phyloP scores from a whole-genome alignment of 75 land plant genomes.

The Picea glauca region DNA sequence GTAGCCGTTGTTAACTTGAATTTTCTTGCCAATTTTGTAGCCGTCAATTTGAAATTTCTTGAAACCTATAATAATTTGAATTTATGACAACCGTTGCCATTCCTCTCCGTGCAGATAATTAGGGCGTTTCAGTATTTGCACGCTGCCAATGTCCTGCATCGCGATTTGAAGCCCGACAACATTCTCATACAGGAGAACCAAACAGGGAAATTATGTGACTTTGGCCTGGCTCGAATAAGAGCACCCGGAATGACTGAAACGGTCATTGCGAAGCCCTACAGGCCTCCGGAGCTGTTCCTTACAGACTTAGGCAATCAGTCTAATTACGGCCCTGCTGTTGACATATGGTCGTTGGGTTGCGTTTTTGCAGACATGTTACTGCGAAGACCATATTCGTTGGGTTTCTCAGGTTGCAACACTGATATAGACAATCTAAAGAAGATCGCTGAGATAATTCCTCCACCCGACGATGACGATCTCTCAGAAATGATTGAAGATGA shows the following conservation, averaged over 20 bases:
- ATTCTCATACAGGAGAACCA: constrained; percentile 9
- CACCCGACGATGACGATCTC: too few relatives aligned
- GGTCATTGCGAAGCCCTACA: not conserved
- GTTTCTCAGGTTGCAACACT: too few relatives aligned
- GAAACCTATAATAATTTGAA: too few relatives aligned
- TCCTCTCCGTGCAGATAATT: constrained; percentile 12
- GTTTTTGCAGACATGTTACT: not conserved
- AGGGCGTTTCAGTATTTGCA: constrained; percentile 36
- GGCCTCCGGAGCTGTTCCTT: not conserved
- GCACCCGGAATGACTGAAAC: not conserved
- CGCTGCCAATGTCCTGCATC: constrained; percentile 29
- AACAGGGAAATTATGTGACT: not conserved
- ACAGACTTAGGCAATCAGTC: too few relatives aligned
- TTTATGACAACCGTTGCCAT: too few relatives aligned
- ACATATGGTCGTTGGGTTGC: not conserved
- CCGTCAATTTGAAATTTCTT: too few relatives aligned
- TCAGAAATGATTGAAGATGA: too few relatives aligned
- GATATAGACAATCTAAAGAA: too few relatives aligned
- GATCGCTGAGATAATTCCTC: too few relatives aligned
- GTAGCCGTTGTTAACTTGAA: too few relatives aligned
- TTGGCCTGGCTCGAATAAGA: not conserved
- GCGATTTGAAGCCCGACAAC: constrained; percentile 39
- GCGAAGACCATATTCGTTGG: too few relatives aligned
- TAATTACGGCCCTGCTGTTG: not conserved
- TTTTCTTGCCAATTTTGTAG: too few relatives aligned